Evolutionary conservation across 2,329 filamentous ascomycete genomes (phyloP).

Genomic region (Xylaria polymorpha): DNA sequence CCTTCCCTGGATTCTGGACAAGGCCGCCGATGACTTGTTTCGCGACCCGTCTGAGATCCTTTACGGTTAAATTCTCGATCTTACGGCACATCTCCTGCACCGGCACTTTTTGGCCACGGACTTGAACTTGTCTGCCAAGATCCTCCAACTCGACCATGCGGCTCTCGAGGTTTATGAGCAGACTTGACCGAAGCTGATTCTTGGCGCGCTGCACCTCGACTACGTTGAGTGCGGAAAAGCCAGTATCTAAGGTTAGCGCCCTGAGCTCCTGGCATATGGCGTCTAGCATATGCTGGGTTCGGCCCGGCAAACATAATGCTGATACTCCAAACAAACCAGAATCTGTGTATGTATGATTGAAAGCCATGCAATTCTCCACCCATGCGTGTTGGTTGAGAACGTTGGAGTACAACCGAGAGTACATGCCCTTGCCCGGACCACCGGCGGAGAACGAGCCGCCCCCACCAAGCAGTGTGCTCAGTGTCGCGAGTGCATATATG

Average conservation of each 20-base stretch:
- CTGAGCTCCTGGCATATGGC: constrained; percentile 94
- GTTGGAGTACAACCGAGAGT: constrained; percentile 96
- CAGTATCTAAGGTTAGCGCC: constrained; percentile 78
- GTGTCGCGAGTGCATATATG: constrained; percentile 94
- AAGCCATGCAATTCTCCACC: constrained; percentile 95
- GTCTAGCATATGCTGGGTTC: constrained; percentile 86
- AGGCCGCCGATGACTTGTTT: constrained; percentile 79
- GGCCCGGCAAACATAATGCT: constrained; percentile 82
- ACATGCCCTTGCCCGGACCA: constrained; percentile 98
- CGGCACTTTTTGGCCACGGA: constrained; percentile 92
- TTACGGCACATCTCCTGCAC: constrained; percentile 91
- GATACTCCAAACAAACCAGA: constrained; percentile 95
- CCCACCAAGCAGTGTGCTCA: constrained; percentile 95
- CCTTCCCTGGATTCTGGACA: constrained; percentile 78
- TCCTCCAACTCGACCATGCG: constrained; percentile 98
- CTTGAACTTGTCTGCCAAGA: constrained; percentile 92
- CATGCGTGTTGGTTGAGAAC: constrained; percentile 97
- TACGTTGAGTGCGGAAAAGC: constrained; percentile 76
- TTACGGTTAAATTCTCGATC: constrained; percentile 84
- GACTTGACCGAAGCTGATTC: constrained; percentile 89
- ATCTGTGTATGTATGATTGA: constrained; percentile 98
- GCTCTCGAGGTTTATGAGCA: constrained; percentile 97
- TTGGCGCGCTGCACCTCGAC: constrained; percentile 91
- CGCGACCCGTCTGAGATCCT: constrained; percentile 86
- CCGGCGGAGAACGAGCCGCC: constrained; percentile 97